phyloP scores from a whole-genome alignment of 176 grass and related monocot genomes.

The Triticum monococcum region DNA sequence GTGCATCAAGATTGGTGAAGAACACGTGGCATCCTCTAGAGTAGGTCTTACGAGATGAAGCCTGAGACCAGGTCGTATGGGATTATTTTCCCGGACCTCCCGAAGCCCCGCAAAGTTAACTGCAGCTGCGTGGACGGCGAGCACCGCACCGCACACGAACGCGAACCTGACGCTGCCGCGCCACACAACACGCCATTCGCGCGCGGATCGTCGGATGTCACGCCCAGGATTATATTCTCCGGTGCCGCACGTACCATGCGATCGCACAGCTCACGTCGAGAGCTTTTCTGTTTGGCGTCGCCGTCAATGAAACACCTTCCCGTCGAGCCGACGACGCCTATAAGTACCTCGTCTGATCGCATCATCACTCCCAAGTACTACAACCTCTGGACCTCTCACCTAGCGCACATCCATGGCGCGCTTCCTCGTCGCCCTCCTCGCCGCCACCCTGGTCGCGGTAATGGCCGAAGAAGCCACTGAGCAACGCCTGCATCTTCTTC shows the following conservation, averaged over 20 bases:
- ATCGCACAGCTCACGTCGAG: background rate
- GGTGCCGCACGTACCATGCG: background rate
- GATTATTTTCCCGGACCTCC: no score
- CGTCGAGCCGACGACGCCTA: background rate
- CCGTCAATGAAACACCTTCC: background rate
- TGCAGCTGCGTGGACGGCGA: background rate
- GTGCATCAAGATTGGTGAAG: no score
- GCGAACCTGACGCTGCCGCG: background rate
- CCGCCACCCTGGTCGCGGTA: slow-evolving; percentile 17
- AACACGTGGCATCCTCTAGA: no score
- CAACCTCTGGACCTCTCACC: background rate
- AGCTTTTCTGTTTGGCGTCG: slow-evolving; percentile 20
- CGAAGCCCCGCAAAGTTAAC: no score
- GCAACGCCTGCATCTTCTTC: background rate
- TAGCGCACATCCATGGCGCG: slow-evolving; percentile 24
- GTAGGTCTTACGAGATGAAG: no score
- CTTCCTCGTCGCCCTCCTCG: slow-evolving; percentile 24
- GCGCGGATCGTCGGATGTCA: slow-evolving; percentile 30
- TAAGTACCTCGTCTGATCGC: slow-evolving; percentile 3
- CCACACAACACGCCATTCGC: background rate
- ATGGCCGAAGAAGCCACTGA: background rate
- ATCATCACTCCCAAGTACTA: background rate
- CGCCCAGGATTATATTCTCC: slow-evolving; percentile 33
- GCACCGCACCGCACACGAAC: background rate
- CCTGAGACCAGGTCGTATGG: no score